A percentile compares a stretch with the other conserved stretches of the same genome.
Evolutionary conservation across 352 stramenopile genomes (phyloP).

Genomic region (Halophytophthora batemanensis): DNA sequence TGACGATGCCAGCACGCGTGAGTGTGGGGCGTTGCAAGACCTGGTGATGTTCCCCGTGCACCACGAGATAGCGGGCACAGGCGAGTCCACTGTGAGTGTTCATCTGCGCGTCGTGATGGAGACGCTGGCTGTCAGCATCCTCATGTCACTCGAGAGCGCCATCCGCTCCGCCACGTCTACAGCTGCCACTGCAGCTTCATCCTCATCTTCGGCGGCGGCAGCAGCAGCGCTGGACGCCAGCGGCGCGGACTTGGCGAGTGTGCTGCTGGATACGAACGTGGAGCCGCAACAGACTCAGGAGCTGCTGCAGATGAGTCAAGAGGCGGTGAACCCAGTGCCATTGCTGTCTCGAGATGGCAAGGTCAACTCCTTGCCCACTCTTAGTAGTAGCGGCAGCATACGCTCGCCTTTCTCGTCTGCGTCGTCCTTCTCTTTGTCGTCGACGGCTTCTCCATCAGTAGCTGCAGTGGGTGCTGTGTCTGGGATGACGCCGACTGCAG

Average conservation of each 20-base stretch:
- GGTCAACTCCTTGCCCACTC: not conserved
- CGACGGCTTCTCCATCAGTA: conserved; percentile 33
- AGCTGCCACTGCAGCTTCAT: conserved; percentile 7
- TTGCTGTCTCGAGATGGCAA: conserved; percentile 3
- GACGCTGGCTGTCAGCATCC: conserved; percentile 73
- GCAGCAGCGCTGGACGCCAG: conserved; percentile 7
- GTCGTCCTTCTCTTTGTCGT: conserved; percentile 19
- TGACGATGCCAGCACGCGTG: conserved; percentile 46
- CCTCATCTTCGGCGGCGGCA: conserved; percentile 7
- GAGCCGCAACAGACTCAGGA: conserved; percentile 40
- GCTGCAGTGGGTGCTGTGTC: conserved; percentile 8
- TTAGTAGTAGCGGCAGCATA: conserved; percentile 9
- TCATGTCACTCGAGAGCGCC: conserved; percentile 80
- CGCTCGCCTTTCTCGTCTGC: conserved; percentile 12
- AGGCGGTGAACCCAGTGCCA: conserved; percentile 1
- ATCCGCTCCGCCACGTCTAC: conserved; percentile 57
- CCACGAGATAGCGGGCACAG: conserved; percentile 56
- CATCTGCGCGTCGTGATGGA: conserved; percentile 82
- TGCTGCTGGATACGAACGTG: conserved; percentile 74
- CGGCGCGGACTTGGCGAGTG: conserved; percentile 26
- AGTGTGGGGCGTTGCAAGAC: conserved; percentile 55
- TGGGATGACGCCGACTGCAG: conserved; percentile 18
- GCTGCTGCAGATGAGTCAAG: conserved; percentile 17
- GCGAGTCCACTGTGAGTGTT: conserved; percentile 72
- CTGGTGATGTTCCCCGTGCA: conserved; percentile 84